phyloP scores from a whole-genome alignment of 108 stramenopile genomes.

The Phaeodactylum tricornutum region DNA sequence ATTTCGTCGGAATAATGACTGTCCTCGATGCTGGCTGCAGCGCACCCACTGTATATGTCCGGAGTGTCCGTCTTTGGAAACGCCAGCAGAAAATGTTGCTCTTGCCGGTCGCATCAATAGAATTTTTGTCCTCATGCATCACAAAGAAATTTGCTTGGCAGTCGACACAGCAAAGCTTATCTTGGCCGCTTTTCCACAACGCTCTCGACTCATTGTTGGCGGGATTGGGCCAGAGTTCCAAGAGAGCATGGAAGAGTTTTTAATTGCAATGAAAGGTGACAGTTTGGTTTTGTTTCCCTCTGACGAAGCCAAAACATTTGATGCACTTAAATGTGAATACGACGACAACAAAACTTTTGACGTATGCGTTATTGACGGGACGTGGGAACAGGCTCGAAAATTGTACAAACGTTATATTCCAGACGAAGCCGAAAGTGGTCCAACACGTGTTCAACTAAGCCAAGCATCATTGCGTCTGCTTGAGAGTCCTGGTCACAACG shows the following conservation, averaged over 20 bases:
- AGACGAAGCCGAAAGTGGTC: constrained; percentile 1
- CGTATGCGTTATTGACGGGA: constrained; percentile 72
- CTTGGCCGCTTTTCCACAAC: constrained; percentile 38
- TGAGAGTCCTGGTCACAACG: constrained; percentile 4
- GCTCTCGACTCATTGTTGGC: constrained; percentile 35
- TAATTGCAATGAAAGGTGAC: constrained; percentile 17
- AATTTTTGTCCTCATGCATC: constrained; percentile 63
- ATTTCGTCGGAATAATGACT: constrained; percentile 36
- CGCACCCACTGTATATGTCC: constrained; percentile 50
- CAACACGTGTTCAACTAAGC: constrained; percentile 35
- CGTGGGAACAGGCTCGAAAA: constrained; percentile 64
- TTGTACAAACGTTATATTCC: constrained; percentile 32
- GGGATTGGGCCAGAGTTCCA: constrained; percentile 50
- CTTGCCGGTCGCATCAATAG: constrained; percentile 32
- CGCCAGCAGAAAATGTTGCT: too few species aligned
- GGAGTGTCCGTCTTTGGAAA: constrained; percentile 21
- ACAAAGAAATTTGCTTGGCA: constrained; percentile 55
- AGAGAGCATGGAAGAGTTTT: constrained; percentile 42
- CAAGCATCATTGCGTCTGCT: constrained; percentile 20
- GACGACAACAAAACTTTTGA: not conserved
- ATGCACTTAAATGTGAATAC: constrained; percentile 12
- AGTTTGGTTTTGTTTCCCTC: constrained; percentile 59
- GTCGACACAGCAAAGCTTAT: constrained; percentile 74
- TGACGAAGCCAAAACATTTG: constrained; percentile 43
- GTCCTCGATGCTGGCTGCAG: constrained; percentile 65